Evolutionary conservation across 306 rosid genomes (phyloP), one percentile per base, ranked within the genome.

Genomic region (Arachis hypogaea): DNA sequence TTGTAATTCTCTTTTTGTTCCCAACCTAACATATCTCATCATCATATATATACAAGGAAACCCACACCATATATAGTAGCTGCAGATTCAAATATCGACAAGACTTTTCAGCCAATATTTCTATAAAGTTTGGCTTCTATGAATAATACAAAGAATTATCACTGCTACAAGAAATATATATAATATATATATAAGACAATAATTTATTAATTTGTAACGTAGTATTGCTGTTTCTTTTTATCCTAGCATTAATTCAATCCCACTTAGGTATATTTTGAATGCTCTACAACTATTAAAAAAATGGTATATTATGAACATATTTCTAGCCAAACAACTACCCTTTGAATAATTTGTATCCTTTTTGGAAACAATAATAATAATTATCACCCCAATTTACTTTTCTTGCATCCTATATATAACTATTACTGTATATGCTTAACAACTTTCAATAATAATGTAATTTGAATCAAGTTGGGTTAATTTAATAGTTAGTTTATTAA

Each of bases 311-410:
- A n/a, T 65, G 49, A 16, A 11, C 11, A 54, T 63, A 12, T 68
- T 55, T 73, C 55, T 30, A 71, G 54, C 57, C 33, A 57, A 78
- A 65, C 80, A 83, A 81, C 90, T 66, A 80, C 85, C 76, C 80
- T 56, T 82, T 78, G 80, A 80, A 78, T 70, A 64, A 78, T 69
- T 69, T 58, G 79, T 75, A 71, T 38, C 71, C 81, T 33, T 56
- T 55, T 66, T 57, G 85, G 90, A 68, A 86, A 56, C 85, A 74
- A 71, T 57, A 57, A 56, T 64, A 5, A 50, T 58, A 14, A 57
- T 57, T 5, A 43, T 6, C 7, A 11, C 46, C n/a, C 58, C 11
- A 38, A 66, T 41, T 68, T 47, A 46, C 62, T 69, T 77, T 80
- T 78, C 85, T 77, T 74, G 69, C 73, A 49, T 62, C 29, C n/a